Base-by-base conservation (phyloP, 768 basidiomycete genomes). In the Chiua virens region DNA sequence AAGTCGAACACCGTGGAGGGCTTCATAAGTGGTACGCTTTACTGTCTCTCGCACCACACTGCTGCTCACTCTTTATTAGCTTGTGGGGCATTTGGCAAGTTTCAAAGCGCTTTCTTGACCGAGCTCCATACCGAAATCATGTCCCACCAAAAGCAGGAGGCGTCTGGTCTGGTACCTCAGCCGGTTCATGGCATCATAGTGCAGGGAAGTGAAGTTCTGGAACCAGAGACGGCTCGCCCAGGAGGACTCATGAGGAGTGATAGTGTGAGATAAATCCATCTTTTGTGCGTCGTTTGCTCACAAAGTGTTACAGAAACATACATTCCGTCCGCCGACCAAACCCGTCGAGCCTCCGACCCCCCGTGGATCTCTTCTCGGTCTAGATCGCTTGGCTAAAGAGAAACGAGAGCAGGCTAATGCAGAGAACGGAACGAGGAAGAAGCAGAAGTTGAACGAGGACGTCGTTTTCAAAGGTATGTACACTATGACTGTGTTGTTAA, bases 311-410 rank as follows among this genome's bases (percentile, higher is more conserved):
- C 58, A 93, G 91, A 78, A 75, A 68, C 92, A 96, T 60, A 84
- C 85, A 0, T 98, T 97, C 71, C 79, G 83, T 45, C 75, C 83
- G 62, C 92, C 91, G 3, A 81, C 81, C 6, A 85, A 79, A 60
- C 81, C 85, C 9, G 68, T 88, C 8, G 86, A 87, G 60, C 88
- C 89, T 3, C 84, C 86, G 11, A 89, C 89, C 14, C 89, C 90
- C 1, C 77, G 90, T 42, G 71, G 80, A 0, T 97, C 95, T 6
- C 61, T 91, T 4, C 81, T 98, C 1, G 95, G 96, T 4, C 76
- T 98, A 7, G 95, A 99, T 64, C 80, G 79, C 22, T 77, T 98
- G 3, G 97, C 97, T 0, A 82, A 80, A 42, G 92, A 97, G 65
- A 99, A 98, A 71, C 76, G 92, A 47, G 82, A 79, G 2, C 83